Base-by-base conservation (phyloP, 257 asterid species). In the Linaria vulgaris region DNA sequence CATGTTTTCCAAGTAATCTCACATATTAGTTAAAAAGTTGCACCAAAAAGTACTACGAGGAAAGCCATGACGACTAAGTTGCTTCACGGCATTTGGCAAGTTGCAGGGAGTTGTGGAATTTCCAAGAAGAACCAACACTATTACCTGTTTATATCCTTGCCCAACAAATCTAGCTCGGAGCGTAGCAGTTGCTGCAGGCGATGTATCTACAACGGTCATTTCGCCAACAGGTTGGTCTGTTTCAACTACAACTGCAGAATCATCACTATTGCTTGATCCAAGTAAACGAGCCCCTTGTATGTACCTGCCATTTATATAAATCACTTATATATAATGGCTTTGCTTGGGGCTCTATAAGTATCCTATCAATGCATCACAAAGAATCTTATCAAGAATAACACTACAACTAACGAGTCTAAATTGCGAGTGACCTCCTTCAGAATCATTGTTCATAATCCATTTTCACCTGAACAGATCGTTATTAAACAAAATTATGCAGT, bases 61-160 rank as follows among this genome's bases (percentile, higher is more conserved):
- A 22, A 43, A 27, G 4, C 6, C 9, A 9, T 15, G 12, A 44
- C n/a, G n/a, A 41, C 25, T 21, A 13, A 45, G 15, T 13, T 45
- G 51, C 51, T 45, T 11, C 19, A 45, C 17, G 13, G 6, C 19
- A 45, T 45, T 9, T 1, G 16, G 17, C 1, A 5, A 13, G 3
- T 12, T 1, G 1, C 12, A 13, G 37, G 13, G 41, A 2, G 16
- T 10, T 6, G 5, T 25, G 41, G 8, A n/a, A 6, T 45, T 45
- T 15, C 53, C 8, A 56, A 56, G 22, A 56, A 30, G 7, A 55
- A 44, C 30, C 21, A 56, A 31, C 34, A 8, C 50, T 39, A 0
- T 53, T 73, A 90, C 98, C 95, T 91, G 98, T 76, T 88, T 91
- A 79, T 91, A 88, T 22, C 96, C 98, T 73, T 91, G 96, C 66